Evolutionary conservation across 2,329 filamentous ascomycete species (phyloP), one percentile per base, ranked within the genome.

Genomic region (Teratosphaeria pseudoeucalypti): DNA sequence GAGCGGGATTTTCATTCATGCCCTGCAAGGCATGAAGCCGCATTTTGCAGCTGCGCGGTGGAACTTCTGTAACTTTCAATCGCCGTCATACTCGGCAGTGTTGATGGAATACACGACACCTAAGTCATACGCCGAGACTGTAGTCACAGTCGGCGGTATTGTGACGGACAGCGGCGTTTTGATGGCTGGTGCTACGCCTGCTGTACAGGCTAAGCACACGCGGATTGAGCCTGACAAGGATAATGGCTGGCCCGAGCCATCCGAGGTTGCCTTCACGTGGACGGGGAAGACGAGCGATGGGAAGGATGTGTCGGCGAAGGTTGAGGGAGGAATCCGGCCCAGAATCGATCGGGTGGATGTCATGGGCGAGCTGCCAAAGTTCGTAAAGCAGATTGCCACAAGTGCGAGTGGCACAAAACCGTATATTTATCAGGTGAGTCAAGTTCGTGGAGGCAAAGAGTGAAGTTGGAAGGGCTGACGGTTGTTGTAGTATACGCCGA

Each of bases 101-200:
- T 80, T 97, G 79, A 99, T 99, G 94, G 89, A 97, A 75, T 99
- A 86, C 75, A 95, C 85, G 43, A 99, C 94, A 0, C 95, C 94
- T 32, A 85, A 89, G 3, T 96, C 92, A 4, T 99, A 99, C 71
- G 94, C 89, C 37, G 85, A 85, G 56, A 96, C 92, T 0, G 77
- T 84, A 19, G 91, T 99, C 63, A 88, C 84, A 64, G 88, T 97
- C 23, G 90, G 92, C 58, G 89, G 85, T 57, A 84, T 99, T 60
- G 85, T 84, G 58, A 92, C 87, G 71, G 89, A 96, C 61, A 88
- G 83, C 61, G 85, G 92, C 74, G 85, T 96, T 61, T 74, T 97
- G 63, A 82, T 83, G 59, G 91, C 87, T 49, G 88, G 89, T 57
- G 78, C 32, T n/a, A 78, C 78, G 58, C 85, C 85, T 71, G 77